Evolutionary conservation across 2,329 filamentous ascomycete species (phyloP).

Genomic region (Davidsoniella eucalypti): DNA sequence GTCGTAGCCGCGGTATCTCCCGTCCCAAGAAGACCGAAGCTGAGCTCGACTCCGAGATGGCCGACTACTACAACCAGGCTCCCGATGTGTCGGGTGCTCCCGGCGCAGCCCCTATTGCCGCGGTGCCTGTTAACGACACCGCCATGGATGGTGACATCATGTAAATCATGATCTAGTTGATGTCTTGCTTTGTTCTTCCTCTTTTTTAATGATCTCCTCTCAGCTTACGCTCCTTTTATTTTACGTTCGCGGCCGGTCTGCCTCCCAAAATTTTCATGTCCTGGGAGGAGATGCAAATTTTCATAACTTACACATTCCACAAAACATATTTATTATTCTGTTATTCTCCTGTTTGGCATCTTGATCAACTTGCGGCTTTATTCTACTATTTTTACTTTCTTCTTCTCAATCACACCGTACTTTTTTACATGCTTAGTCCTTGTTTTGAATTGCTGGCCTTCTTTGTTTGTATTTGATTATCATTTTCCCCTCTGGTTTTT

Average conservation of each 20-base stretch:
- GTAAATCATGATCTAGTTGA: not conserved
- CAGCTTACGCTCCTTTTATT: conserved; percentile 6
- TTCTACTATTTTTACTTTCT: conserved; percentile 3
- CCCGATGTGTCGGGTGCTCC: conserved; percentile 29
- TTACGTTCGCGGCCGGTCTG: conserved; percentile 3
- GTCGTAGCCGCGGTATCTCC: conserved; percentile 40
- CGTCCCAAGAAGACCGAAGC: conserved; percentile 78
- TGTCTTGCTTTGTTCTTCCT: not conserved
- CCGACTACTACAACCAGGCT: conserved; percentile 63
- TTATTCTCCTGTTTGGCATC: not conserved
- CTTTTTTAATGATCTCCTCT: conserved; percentile 8
- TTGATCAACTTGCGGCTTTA: not conserved
- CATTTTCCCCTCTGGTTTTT: not conserved
- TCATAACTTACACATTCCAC: not conserved
- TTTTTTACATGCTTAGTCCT: conserved; percentile 4
- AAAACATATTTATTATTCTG: not conserved
- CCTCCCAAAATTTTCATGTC: not conserved
- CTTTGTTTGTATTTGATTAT: conserved; percentile 1
- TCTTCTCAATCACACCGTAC: not conserved
- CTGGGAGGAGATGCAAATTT: conserved; percentile 2
- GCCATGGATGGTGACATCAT: conserved; percentile 40
- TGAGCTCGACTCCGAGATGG: conserved; percentile 95
- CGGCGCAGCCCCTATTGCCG: conserved; percentile 28
- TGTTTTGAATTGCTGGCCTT: not conserved
- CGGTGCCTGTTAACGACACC: conserved; percentile 34